Conservation (phyloP, 2,329 filamentous ascomycete species). For the Verticillium klebahnii region DNA sequence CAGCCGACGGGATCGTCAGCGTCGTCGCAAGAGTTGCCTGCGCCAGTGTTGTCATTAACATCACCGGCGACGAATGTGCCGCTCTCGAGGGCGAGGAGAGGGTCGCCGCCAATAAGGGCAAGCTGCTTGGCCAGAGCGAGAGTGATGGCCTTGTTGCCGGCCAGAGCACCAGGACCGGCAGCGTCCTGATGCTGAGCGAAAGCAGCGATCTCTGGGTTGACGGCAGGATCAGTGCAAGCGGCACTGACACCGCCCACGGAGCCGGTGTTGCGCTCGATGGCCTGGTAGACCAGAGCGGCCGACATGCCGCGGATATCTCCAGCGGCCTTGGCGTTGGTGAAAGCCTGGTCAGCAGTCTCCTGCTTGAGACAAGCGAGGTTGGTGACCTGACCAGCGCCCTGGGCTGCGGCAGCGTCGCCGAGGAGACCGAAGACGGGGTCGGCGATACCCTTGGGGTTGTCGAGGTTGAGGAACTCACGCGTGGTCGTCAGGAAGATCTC, state of each 20-base stretch:
- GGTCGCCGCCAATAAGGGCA: constrained; percentile 35
- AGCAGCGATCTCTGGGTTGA: constrained; percentile 41
- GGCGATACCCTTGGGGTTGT: constrained; percentile 43
- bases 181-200: constrained; percentile 41
- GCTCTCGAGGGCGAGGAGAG: constrained; percentile 33
- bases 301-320: constrained; percentile 50
- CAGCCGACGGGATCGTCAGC: constrained; percentile 45
- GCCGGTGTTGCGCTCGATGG: constrained; percentile 47
- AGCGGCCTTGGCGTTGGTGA: constrained; percentile 53
- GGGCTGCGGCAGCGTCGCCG: constrained; percentile 44
- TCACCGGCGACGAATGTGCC: constrained; percentile 38
- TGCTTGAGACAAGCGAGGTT: constrained; percentile 41
- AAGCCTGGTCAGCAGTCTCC: constrained; percentile 52
- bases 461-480: constrained; percentile 31
- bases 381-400: constrained; percentile 26
- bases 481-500: constrained; percentile 36
- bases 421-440: constrained; percentile 46
- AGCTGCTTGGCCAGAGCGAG: constrained; percentile 37
- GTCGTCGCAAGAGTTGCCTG: constrained; percentile 51
- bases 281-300: constrained; percentile 48
- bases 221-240: constrained; percentile 32
- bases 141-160: constrained; percentile 36
- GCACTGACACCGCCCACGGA: constrained; percentile 33
- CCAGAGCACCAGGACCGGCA: constrained; percentile 32
- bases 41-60: constrained; percentile 29